These are phyloP conservation scores for Calonectria pauciramosa DNA, from an alignment of 2,329 filamentous ascomycete species.

Conservation along the genomic window DNA sequence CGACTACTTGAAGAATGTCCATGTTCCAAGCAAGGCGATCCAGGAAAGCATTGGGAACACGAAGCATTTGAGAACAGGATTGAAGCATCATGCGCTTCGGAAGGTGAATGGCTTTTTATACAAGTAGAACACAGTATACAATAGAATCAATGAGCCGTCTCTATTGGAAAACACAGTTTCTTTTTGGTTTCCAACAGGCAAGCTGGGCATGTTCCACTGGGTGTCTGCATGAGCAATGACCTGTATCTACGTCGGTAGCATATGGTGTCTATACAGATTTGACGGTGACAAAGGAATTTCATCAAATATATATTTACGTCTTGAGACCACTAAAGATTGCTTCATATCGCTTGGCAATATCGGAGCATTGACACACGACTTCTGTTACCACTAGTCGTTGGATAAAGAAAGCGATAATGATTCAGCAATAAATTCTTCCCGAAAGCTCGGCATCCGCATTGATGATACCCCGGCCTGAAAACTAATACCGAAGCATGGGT, in stretches of 20 bases:
- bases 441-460: background rate
- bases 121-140: constrained; percentile 17
- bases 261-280: background rate
- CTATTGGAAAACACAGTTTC: background rate
- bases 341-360: background rate
- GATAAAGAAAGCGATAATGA: background rate
- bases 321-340: too few species aligned
- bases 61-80: constrained; percentile 37
- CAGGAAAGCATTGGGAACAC: constrained; percentile 36
- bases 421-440: background rate
- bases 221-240: background rate
- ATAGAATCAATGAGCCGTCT: background rate
- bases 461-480: background rate
- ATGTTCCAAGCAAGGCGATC: constrained; percentile 46
- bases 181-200: too few species aligned
- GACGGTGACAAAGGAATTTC: background rate
- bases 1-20: constrained; percentile 45
- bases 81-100: constrained; percentile 42
- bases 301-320: too few species aligned
- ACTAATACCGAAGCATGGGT: background rate
- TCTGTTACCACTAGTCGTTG: background rate
- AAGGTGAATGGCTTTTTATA: constrained; percentile 42
- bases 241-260: background rate
- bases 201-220: background rate
- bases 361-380: background rate